Evolutionary conservation across 2,329 filamentous ascomycete genomes (phyloP).

Genomic region (Trichophyton schoenleinii): DNA sequence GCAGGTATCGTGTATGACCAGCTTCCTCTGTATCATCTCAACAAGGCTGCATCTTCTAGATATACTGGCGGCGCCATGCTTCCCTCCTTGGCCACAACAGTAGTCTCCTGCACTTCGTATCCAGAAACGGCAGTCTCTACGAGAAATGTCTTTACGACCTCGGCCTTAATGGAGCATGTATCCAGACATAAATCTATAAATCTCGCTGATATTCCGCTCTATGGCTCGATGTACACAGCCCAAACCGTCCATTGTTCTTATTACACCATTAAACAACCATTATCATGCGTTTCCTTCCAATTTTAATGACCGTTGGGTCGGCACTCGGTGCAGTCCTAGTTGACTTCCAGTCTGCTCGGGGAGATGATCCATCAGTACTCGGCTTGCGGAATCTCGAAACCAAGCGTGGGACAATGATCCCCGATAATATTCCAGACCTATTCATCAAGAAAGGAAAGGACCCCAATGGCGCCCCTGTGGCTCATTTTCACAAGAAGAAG

Average conservation of each 20-base stretch:
- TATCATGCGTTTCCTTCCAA: slow-evolving; percentile 7
- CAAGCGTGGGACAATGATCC: slow-evolving; percentile 5
- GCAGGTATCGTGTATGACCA: not conserved
- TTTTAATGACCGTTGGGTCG: slow-evolving; percentile 2
- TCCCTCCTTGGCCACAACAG: not conserved
- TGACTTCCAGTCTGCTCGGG: slow-evolving; percentile 8
- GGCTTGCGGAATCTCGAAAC: slow-evolving; percentile 11
- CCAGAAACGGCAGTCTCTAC: not conserved
- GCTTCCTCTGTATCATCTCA: not conserved
- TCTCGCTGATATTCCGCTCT: not conserved
- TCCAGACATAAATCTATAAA: not conserved
- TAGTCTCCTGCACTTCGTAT: not conserved
- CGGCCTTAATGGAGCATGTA: not conserved
- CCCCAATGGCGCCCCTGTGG: slow-evolving; percentile 6
- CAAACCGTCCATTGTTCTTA: not conserved
- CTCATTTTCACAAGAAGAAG: slow-evolving; percentile 10
- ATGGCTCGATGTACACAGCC: not conserved
- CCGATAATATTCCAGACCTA: slow-evolving; percentile 8
- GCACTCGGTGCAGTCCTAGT: slow-evolving; percentile 6
- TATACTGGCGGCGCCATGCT: not conserved
- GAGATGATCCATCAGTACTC: slow-evolving; percentile 8
- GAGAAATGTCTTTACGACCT: not conserved
- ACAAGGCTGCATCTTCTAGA: not conserved
- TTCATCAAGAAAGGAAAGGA: slow-evolving; percentile 10
- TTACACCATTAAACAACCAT: not conserved